phyloP scores from a whole-genome alignment of 805 yeast genomes.

The Yamadazyma sp. region DNA sequence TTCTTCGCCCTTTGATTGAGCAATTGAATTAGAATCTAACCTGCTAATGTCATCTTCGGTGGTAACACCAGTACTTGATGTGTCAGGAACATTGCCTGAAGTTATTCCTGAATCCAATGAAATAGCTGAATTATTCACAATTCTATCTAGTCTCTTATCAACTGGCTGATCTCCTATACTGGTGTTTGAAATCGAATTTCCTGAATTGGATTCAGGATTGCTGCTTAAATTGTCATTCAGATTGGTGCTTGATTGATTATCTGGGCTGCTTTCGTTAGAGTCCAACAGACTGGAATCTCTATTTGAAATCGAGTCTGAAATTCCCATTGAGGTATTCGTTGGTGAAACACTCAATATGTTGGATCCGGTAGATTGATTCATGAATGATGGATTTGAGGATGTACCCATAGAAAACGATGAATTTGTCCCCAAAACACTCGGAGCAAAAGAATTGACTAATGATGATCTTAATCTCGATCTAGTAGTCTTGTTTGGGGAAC shows the following conservation, averaged over 20 bases:
- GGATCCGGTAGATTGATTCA: not conserved
- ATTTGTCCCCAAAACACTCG: conserved; percentile 6
- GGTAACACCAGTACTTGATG: conserved; percentile 7
- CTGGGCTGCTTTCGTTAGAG: conserved; percentile 4
- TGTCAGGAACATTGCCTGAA: conserved; percentile 7
- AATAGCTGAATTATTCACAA: not conserved
- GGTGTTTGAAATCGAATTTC: too few species aligned
- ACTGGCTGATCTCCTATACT: not conserved
- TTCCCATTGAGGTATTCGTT: conserved; percentile 1
- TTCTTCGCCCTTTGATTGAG: not conserved
- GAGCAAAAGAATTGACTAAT: conserved; percentile 32
- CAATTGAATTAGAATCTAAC: not conserved
- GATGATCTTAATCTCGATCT: conserved; percentile 27
- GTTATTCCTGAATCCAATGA: conserved; percentile 4
- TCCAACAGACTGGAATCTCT: conserved; percentile 2
- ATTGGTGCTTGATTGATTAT: not conserved
- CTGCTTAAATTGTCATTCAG: not conserved
- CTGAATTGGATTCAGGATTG: not conserved
- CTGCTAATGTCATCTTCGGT: conserved; percentile 10
- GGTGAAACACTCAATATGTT: conserved; percentile 2
- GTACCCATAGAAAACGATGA: too few species aligned
- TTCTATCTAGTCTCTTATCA: not conserved
- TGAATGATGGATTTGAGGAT: too few species aligned
- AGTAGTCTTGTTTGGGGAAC: conserved; percentile 6
- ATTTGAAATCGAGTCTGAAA: not conserved